Percentiles rank a stretch among this genome's conserved stretches.
Evolutionary conservation across 352 stramenopile species (phyloP).

Genomic region (Pilasporangium apinafurcum): DNA sequence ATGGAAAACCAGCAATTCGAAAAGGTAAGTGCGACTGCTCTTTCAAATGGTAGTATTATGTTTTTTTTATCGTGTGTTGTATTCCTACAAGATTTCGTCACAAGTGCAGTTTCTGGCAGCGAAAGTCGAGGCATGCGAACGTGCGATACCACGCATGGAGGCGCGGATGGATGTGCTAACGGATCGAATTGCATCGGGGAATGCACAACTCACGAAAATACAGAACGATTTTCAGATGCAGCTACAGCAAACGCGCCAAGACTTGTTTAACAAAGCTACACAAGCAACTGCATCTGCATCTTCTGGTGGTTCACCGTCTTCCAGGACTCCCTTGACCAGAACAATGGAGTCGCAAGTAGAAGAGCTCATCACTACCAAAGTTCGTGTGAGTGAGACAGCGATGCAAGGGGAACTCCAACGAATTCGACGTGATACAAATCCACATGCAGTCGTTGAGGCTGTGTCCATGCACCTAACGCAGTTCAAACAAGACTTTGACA

Average conservation of each 20-base stretch:
- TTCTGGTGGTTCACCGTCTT: constrained; percentile 1
- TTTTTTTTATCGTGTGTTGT: background rate
- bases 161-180: constrained; percentile 51
- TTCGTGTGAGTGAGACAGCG: constrained; percentile 25
- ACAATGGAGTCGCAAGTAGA: constrained; percentile 48
- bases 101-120: constrained; percentile 45
- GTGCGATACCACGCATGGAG: constrained; percentile 52
- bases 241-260: constrained; percentile 22
- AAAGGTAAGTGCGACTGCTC: constrained; percentile 15
- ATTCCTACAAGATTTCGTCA: constrained; percentile 38
- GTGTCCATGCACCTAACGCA: constrained; percentile 50
- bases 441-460: constrained; percentile 41
- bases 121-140: constrained; percentile 56
- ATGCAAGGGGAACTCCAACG: constrained; percentile 1
- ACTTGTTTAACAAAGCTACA: constrained; percentile 10
- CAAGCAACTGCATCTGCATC: constrained; percentile 2
- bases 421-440: constrained; percentile 7
- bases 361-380: constrained; percentile 22
- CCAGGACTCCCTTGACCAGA: constrained; percentile 21
- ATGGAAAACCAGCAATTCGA: constrained; percentile 63
- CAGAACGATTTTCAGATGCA: constrained; percentile 27
- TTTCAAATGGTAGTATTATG: background rate
- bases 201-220: constrained; percentile 26
- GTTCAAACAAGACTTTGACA: constrained; percentile 57
- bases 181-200: constrained; percentile 37